Conservation (phyloP, 192 early-diverging fungal genomes). For the Rhizoclosmatium sp. region DNA sequence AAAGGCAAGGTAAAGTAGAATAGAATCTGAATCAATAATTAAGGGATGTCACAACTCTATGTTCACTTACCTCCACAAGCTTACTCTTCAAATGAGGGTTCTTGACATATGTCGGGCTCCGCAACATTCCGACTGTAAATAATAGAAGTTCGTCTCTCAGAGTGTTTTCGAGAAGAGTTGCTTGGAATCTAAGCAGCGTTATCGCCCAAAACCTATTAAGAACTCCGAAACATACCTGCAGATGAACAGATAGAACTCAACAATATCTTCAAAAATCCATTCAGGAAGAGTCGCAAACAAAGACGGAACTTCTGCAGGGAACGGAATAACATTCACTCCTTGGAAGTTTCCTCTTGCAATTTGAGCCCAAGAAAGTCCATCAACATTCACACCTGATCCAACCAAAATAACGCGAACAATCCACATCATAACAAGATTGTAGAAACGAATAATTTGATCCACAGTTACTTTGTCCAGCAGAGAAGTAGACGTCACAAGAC, state of each 20-base stretch:
- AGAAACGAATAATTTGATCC: constrained; percentile 75
- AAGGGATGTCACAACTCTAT: background rate
- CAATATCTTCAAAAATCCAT: constrained; percentile 90
- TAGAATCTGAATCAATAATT: constrained; percentile 64
- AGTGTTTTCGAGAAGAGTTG: constrained; percentile 52
- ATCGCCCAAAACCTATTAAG: constrained; percentile 9
- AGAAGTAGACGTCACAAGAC: constrained; percentile 78
- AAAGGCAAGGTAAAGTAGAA: constrained; percentile 83
- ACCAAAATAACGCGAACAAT: constrained; percentile 72
- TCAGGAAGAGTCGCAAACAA: constrained; percentile 86
- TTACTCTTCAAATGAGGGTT: constrained; percentile 97
- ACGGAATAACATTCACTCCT: constrained; percentile 49
- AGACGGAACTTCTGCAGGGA: constrained; percentile 63
- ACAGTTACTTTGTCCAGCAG: constrained; percentile 79
- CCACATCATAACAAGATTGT: constrained; percentile 90
- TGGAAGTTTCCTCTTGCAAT: constrained; percentile 48
- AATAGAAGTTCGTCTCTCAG: constrained; percentile 58
- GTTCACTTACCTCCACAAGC: constrained; percentile 78
- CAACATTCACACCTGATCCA: constrained; percentile 30
- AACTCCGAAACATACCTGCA: constrained; percentile 52
- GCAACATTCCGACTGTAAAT: constrained; percentile 83
- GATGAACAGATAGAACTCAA: constrained; percentile 80
- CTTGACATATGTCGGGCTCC: constrained; percentile 80
- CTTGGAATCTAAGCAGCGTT: constrained; percentile 42
- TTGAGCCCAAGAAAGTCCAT: constrained; percentile 38